phyloP scores from a whole-genome alignment of 169 alveolate genomes.

The Miamiensis avidus region DNA sequence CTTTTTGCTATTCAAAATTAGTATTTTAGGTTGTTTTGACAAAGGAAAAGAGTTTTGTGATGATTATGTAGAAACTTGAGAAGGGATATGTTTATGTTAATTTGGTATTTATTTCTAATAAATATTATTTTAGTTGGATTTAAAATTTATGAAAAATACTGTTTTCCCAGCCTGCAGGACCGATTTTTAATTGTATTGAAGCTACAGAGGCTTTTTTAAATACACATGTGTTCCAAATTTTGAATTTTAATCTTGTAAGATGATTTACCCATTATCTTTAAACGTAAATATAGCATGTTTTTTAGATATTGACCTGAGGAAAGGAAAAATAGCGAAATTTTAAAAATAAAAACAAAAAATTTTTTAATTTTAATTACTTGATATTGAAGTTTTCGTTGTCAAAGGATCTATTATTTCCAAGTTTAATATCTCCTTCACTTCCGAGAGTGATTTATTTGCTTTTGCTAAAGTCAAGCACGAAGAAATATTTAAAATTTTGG shows the following conservation, averaged over 20 bases:
- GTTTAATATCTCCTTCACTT: neutral
- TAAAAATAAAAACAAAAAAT: neutral
- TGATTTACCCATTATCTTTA: constrained; percentile 27
- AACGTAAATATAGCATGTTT: constrained; percentile 49
- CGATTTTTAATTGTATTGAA: too few relatives aligned
- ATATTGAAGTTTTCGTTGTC: neutral
- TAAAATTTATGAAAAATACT: too few relatives aligned
- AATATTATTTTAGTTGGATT: too few relatives aligned
- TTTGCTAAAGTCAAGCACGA: neutral
- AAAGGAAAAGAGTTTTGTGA: too few relatives aligned
- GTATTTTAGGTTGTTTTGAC: too few relatives aligned
- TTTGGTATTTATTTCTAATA: too few relatives aligned
- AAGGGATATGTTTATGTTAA: too few relatives aligned
- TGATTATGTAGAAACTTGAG: too few relatives aligned
- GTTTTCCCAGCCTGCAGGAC: neutral
- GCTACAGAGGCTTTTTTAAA: neutral
- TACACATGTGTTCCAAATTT: constrained; percentile 53
- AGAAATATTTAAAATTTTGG: too few relatives aligned
- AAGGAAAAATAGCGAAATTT: neutral
- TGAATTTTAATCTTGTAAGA: constrained; percentile 55
- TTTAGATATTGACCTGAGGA: constrained; percentile 61
- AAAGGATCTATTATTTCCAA: neutral
- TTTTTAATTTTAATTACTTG: neutral
- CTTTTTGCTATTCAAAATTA: too few relatives aligned
- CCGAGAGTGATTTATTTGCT: neutral